phyloP scores from a whole-genome alignment of 1,284 basidiomycete species.

The Melampsora larici-populina region DNA sequence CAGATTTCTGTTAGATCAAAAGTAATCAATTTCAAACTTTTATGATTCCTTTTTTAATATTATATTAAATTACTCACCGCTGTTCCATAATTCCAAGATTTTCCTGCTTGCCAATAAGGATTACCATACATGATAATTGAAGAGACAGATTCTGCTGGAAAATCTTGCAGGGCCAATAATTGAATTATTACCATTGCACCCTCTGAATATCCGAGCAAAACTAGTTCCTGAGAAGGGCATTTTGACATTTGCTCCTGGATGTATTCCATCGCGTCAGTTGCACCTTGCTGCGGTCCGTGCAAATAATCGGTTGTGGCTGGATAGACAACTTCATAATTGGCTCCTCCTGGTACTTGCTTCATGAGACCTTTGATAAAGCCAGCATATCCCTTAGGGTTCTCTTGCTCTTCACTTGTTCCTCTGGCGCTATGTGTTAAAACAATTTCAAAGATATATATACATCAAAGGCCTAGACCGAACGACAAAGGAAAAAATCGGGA shows the following conservation, averaged over 20 bases:
- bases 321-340: background rate
- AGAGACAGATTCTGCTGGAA: background rate
- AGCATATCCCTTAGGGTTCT: background rate
- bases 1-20: background rate
- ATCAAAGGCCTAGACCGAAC: too few relatives aligned
- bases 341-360: background rate
- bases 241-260: background rate
- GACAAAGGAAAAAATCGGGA: too few relatives aligned
- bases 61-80: conserved; percentile 5
- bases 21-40: background rate
- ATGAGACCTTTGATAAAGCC: background rate
- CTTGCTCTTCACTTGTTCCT: background rate
- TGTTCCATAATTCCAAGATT: conserved; percentile 3
- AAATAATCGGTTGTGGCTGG: background rate
- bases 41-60: background rate
- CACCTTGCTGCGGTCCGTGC: background rate
- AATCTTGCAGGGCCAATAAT: background rate
- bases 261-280: background rate
- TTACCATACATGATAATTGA: conserved; percentile 20
- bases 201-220: conserved; percentile 19
- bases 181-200: conserved; percentile 18
- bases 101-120: conserved; percentile 2
- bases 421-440: background rate
- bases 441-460: too few relatives aligned
- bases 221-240: conserved; percentile 17